phyloP scores from a whole-genome alignment of 306 rosid species.

The Cucumis hystrix region DNA sequence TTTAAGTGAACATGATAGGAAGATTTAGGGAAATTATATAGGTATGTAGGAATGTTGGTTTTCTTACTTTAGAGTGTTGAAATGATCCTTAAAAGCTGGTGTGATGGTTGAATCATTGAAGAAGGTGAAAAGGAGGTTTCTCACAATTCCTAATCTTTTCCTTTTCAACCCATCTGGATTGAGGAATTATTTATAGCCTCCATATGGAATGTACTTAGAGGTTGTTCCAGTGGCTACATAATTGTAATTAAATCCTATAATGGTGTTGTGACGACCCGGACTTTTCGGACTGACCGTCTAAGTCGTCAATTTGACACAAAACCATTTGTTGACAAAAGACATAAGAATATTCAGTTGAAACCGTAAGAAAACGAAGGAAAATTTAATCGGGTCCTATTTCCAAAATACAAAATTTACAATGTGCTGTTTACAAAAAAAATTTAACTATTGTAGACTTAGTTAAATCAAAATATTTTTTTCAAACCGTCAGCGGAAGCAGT shows the following conservation, averaged over 20 bases:
- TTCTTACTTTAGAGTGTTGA: slow-evolving; percentile 7
- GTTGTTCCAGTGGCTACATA: slow-evolving; percentile 42
- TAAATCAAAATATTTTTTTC: no score
- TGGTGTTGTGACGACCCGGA: no score
- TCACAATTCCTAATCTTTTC: slow-evolving; percentile 55
- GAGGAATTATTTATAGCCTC: slow-evolving; percentile 47
- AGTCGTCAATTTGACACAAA: no score
- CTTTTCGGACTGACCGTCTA: no score
- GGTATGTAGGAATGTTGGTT: background rate
- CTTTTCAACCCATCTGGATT: slow-evolving; percentile 36
- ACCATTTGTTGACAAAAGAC: no score
- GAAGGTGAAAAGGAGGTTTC: slow-evolving; percentile 26
- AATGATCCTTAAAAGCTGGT: slow-evolving; percentile 27
- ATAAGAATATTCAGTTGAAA: no score
- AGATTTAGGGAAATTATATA: background rate
- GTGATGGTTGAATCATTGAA: slow-evolving; percentile 20
- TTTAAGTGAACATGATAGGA: background rate
- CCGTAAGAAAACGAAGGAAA: no score
- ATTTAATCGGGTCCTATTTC: no score
- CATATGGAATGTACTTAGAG: slow-evolving; percentile 32
- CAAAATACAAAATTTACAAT: no score
- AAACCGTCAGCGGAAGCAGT: no score
- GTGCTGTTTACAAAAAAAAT: no score
- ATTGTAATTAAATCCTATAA: slow-evolving; percentile 48
- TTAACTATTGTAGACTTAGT: no score